Evolutionary conservation across 257 asterid genomes (phyloP).

Genomic region (Capsicum pubescens): DNA sequence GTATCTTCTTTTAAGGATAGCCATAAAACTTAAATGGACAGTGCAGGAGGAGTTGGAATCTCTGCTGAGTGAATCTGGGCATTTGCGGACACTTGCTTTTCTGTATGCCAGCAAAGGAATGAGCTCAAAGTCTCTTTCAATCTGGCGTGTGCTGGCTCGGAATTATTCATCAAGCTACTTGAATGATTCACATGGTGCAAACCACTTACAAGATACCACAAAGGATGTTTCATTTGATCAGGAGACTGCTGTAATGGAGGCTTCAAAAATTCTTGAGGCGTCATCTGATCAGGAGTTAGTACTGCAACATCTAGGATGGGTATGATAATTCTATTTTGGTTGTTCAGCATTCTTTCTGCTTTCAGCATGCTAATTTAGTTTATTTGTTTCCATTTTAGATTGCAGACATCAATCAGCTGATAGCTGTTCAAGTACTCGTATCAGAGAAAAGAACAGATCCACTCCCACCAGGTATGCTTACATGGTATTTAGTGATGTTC

Average conservation of each 20-base stretch:
- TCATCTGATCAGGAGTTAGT: conserved; percentile 87
- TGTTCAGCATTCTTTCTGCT: conserved; percentile 1
- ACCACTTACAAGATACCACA: conserved; percentile 52
- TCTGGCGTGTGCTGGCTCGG: conserved; percentile 90
- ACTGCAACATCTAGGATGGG: conserved; percentile 98
- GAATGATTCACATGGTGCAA: conserved; percentile 49
- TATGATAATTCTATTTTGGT: conserved; percentile 41
- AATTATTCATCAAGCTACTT: conserved; percentile 55
- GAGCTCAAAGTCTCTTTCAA: conserved; percentile 83
- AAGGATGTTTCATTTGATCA: conserved; percentile 43
- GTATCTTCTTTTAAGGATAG: conserved; percentile 2
- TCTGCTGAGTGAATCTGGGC: conserved; percentile 87
- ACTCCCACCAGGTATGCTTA: conserved; percentile 78
- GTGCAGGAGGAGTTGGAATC: conserved; percentile 99
- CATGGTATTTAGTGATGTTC: conserved; percentile 24
- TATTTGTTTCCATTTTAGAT: conserved; percentile 55
- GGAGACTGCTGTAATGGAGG: conserved; percentile 79
- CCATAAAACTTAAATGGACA: conserved; percentile 65
- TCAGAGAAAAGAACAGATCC: conserved; percentile 70
- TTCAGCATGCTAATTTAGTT: conserved; percentile 13
- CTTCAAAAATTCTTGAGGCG: conserved; percentile 83
- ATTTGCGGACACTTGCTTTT: conserved; percentile 90
- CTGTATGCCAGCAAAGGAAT: conserved; percentile 90
- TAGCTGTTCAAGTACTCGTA: conserved; percentile 83
- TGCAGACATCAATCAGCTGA: conserved; percentile 79